These are phyloP conservation scores for Jimgerdemannia lactiflua DNA, from an alignment of 192 early-diverging fungal genomes.

Conservation along the genomic window DNA sequence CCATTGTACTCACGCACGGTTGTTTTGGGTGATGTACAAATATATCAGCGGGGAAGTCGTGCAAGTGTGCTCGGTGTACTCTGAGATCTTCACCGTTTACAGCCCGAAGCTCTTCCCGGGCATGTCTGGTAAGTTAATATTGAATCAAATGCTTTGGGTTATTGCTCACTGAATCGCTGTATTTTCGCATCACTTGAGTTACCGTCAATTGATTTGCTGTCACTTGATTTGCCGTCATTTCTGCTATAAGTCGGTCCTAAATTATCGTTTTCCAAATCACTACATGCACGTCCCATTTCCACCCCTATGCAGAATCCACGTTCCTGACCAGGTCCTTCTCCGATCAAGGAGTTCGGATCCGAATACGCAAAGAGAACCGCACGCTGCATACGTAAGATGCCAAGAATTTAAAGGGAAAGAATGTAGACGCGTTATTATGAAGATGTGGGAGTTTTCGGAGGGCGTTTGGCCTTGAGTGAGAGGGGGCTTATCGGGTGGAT, in stretches of 20 bases:
- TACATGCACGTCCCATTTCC: neutral
- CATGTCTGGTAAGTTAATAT: constrained; percentile 63
- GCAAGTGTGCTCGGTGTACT: constrained; percentile 76
- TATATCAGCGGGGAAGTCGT: constrained; percentile 54
- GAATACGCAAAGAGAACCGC: constrained; percentile 76
- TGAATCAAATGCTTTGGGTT: neutral
- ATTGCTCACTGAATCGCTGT: neutral
- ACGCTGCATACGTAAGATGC: neutral
- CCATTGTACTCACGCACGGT: constrained; percentile 29
- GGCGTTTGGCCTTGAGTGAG: no score
- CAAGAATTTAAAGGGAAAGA: neutral
- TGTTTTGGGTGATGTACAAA: neutral
- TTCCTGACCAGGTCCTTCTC: constrained; percentile 84
- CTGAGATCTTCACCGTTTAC: constrained; percentile 80
- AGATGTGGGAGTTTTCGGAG: no score
- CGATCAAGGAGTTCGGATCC: constrained; percentile 90
- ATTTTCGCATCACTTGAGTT: no score
- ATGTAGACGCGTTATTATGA: neutral
- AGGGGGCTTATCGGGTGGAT: no score
- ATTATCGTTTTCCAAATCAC: neutral
- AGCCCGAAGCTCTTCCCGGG: constrained; percentile 95
- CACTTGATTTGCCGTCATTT: neutral
- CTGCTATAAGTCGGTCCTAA: neutral
- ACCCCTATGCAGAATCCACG: constrained; percentile 65
- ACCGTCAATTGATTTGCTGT: neutral